phyloP scores from a whole-genome alignment of 2,329 filamentous ascomycete genomes.

The Penicillium sclerotigenum region DNA sequence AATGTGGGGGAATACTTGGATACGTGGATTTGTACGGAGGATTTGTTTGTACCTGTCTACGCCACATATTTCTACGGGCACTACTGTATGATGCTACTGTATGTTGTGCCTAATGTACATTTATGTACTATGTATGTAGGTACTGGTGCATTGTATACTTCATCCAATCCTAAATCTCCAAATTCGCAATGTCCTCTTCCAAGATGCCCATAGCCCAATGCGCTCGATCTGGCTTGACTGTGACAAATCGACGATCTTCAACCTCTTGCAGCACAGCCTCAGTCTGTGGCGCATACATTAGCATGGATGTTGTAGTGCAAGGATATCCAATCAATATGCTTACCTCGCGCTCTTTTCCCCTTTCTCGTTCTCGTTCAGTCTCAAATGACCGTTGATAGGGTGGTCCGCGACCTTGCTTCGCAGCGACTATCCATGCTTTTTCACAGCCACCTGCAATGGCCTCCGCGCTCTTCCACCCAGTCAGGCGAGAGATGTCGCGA shows the following conservation, averaged over 20 bases:
- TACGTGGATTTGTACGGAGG: too few species aligned
- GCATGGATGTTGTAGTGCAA: neutral
- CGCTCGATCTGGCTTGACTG: constrained; percentile 62
- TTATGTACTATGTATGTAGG: neutral
- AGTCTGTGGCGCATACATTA: constrained; percentile 23
- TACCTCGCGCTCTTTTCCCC: constrained; percentile 9
- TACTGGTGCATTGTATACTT: neutral
- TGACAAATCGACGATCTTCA: constrained; percentile 54
- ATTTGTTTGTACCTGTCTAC: neutral
- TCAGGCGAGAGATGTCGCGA: constrained; percentile 71
- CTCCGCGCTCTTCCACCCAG: constrained; percentile 80
- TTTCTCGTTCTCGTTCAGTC: constrained; percentile 9
- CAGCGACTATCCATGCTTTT: constrained; percentile 74
- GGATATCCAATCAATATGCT: constrained; percentile 5
- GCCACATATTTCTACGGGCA: constrained; percentile 2
- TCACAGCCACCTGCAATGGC: constrained; percentile 84
- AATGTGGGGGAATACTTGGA: neutral
- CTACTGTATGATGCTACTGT: neutral
- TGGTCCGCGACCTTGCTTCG: constrained; percentile 69
- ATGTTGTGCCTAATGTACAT: constrained; percentile 4
- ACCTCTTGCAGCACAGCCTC: constrained; percentile 28
- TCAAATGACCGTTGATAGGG: constrained; percentile 55
- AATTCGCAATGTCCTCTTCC: constrained; percentile 68
- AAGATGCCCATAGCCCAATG: constrained; percentile 77
- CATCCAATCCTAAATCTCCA: constrained; percentile 51